phyloP scores from a whole-genome alignment of 163 green algal genomes.

The Prototheca cutis region DNA sequence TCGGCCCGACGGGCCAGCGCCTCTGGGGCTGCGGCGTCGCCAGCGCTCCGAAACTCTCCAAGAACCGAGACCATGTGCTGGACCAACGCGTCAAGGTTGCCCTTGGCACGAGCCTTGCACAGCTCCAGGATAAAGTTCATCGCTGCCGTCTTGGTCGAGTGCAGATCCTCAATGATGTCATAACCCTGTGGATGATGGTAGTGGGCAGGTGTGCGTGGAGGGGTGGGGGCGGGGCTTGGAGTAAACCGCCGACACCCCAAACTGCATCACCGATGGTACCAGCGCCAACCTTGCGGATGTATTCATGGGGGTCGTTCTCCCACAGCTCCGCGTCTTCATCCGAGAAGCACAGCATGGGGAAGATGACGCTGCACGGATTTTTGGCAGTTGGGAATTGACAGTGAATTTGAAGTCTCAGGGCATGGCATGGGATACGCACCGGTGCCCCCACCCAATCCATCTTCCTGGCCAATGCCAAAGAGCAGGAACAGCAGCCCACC shows the following conservation, averaged over 20 bases:
- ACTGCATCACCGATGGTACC: too few relatives aligned
- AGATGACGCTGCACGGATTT: conserved; percentile 45
- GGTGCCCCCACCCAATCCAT: too few relatives aligned
- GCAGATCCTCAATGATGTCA: conserved; percentile 97
- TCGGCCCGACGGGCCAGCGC: conserved; percentile 60
- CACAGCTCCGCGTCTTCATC: conserved; percentile 83
- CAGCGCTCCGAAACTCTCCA: conserved; percentile 17
- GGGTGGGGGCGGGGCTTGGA: too few relatives aligned
- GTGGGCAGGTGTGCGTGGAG: too few relatives aligned
- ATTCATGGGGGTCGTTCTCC: conserved; percentile 91
- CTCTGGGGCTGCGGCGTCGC: neutral
- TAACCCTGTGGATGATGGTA: conserved; percentile 79
- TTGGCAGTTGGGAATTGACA: too few relatives aligned
- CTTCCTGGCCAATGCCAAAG: too few relatives aligned
- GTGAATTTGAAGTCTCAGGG: too few relatives aligned
- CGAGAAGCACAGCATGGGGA: conserved; percentile 86
- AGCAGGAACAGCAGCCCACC: too few relatives aligned
- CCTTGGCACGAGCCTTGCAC: conserved; percentile 54
- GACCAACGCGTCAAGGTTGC: conserved; percentile 64
- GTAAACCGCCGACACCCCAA: too few relatives aligned
- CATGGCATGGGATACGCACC: too few relatives aligned
- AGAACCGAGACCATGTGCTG: conserved; percentile 31
- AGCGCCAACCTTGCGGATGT: conserved; percentile 73
- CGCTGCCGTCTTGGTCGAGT: conserved; percentile 71
- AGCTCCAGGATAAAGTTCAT: conserved; percentile 82